Evolutionary conservation across 202 grass and related monocot species (phyloP).

Genomic region (Bolboschoenoplectus hybrid): DNA sequence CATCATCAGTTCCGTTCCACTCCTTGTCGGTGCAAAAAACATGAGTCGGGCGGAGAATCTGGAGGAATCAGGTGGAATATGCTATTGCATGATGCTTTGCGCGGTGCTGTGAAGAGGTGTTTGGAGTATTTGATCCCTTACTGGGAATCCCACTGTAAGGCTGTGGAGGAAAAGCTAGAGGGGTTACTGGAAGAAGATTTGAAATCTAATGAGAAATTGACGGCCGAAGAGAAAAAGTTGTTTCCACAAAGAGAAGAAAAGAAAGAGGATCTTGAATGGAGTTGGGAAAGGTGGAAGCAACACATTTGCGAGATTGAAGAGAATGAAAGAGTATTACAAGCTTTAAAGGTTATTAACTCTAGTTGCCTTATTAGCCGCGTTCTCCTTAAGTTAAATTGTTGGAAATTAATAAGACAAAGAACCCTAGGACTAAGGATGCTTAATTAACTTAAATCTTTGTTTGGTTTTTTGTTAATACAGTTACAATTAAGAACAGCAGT

Average conservation of each 20-base stretch:
- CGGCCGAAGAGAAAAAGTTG: slow-evolving; percentile 25
- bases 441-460: neutral
- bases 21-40: slow-evolving; percentile 41
- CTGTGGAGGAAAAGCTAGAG: slow-evolving; percentile 34
- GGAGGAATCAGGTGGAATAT: slow-evolving; percentile 63
- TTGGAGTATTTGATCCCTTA: slow-evolving; percentile 58
- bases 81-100: slow-evolving; percentile 60
- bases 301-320: slow-evolving; percentile 70
- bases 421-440: neutral
- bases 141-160: slow-evolving; percentile 45
- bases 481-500: slow-evolving; percentile 69
- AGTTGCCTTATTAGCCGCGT: neutral
- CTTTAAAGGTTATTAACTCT: slow-evolving; percentile 57
- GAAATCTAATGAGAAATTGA: slow-evolving; percentile 25
- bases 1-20: slow-evolving; percentile 19
- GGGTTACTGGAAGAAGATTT: slow-evolving; percentile 28
- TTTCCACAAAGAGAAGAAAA: slow-evolving; percentile 1
- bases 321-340: slow-evolving; percentile 62
- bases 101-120: slow-evolving; percentile 60
- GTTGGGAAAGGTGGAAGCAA: slow-evolving; percentile 83
- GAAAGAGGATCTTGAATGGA: slow-evolving; percentile 67
- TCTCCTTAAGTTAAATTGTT: neutral
- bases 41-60: slow-evolving; percentile 39
- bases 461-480: slow-evolving; percentile 58
- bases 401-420: neutral